These are phyloP conservation scores for Hymenoscyphus linearis DNA, from an alignment of 2,329 filamentous ascomycete genomes.

Conservation along the genomic window DNA sequence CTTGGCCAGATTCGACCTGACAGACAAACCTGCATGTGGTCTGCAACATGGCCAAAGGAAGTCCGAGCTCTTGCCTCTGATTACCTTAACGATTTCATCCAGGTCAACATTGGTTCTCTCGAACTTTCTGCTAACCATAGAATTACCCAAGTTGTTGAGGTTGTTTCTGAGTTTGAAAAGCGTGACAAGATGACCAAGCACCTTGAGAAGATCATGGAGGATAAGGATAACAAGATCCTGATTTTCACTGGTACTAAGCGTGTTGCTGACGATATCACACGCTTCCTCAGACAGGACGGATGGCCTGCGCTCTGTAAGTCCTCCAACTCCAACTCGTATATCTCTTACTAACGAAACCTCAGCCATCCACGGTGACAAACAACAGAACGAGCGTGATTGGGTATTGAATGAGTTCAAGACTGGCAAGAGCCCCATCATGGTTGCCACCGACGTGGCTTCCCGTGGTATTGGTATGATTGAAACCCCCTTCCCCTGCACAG, in stretches of 20 bases:
- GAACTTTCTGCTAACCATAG: slow-evolving; percentile 95
- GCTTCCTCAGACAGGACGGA: slow-evolving; percentile 94
- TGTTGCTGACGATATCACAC: slow-evolving; percentile 95
- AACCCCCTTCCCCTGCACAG: slow-evolving; percentile 44
- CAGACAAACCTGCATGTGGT: slow-evolving; percentile 99
- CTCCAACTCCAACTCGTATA: slow-evolving; percentile 38
- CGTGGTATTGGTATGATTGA: slow-evolving; percentile 99
- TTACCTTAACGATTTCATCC: slow-evolving; percentile 92
- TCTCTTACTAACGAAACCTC: slow-evolving; percentile 39
- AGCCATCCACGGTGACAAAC: slow-evolving; percentile 99
- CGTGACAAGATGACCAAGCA: slow-evolving; percentile 96
- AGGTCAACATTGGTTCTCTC: slow-evolving; percentile 97
- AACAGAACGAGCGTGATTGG: slow-evolving; percentile 99
- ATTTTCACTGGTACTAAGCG: slow-evolving; percentile 94
- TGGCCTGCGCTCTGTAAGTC: slow-evolving; percentile 92
- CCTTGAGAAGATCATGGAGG: slow-evolving; percentile 95
- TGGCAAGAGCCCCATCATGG: slow-evolving; percentile 99
- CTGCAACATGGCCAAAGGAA: slow-evolving; percentile 98
- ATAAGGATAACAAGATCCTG: slow-evolving; percentile 89
- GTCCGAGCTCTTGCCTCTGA: slow-evolving; percentile 87
- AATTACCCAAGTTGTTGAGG: slow-evolving; percentile 96
- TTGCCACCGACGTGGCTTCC: slow-evolving; percentile 98
- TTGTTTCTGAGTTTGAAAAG: slow-evolving; percentile 95
- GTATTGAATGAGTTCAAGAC: slow-evolving; percentile 99
- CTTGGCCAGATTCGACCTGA: slow-evolving; percentile 96